A percentile compares a stretch with the other conserved stretches of the same genome.
These are phyloP conservation scores for Entonaema liquescens DNA, from an alignment of 495 filamentous ascomycete species.

Conservation along the genomic window DNA sequence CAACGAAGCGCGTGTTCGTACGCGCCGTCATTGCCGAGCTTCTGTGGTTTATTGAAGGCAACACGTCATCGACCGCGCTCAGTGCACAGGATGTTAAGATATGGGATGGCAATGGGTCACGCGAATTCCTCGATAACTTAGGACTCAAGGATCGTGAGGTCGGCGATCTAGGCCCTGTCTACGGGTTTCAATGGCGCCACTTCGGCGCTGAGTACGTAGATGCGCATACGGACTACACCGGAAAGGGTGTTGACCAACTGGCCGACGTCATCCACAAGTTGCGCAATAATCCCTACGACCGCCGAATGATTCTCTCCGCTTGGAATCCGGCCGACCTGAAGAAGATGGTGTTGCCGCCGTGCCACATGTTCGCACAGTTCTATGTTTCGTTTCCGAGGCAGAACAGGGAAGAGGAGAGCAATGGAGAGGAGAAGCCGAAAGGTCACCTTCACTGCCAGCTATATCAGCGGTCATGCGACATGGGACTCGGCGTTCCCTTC, in stretches of 20 bases:
- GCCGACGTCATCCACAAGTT: constrained; percentile 86
- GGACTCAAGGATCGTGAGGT: constrained; percentile 80
- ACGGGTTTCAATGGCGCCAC: constrained; percentile 99
- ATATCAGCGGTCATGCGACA: constrained; percentile 95
- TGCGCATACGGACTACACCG: constrained; percentile 80
- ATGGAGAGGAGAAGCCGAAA: constrained; percentile 50
- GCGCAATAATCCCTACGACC: constrained; percentile 81
- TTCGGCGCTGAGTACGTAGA: constrained; percentile 92
- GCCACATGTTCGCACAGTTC: constrained; percentile 99
- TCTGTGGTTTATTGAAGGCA: constrained; percentile 92
- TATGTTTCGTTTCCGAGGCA: constrained; percentile 81
- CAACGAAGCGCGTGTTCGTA: constrained; percentile 95
- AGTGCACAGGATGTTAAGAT: constrained; percentile 86
- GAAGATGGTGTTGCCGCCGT: constrained; percentile 95
- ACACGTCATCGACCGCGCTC: constrained; percentile 78
- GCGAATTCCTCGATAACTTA: constrained; percentile 83
- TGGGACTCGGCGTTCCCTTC: constrained; percentile 97
- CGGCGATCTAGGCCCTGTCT: constrained; percentile 94
- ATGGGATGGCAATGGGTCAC: constrained; percentile 97
- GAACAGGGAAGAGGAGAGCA: constrained; percentile 31
- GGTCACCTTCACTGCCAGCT: constrained; percentile 83
- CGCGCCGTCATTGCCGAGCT: constrained; percentile 92
- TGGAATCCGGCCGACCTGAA: constrained; percentile 91
- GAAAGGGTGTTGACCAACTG: constrained; percentile 91
- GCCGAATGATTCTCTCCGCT: constrained; percentile 85